Evolutionary conservation across 208 protist genomes (phyloP), one percentile per base, ranked within the genome.

Genomic region (Acanthamoeba sp.): DNA sequence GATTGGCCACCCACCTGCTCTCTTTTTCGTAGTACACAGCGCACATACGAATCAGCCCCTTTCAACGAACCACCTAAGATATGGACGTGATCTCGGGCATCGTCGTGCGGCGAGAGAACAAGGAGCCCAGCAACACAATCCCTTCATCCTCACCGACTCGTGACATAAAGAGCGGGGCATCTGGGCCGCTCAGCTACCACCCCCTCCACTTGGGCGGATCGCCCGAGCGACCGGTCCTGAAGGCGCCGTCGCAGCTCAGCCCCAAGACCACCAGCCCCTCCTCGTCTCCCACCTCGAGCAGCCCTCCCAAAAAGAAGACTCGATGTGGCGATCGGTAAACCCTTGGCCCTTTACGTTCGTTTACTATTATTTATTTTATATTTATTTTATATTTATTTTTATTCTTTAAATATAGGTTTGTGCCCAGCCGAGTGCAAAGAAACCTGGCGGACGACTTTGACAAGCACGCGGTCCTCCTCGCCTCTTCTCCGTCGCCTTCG

Each of bases 371-470:
- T n/a, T n/a, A n/a, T n/a, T n/a, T n/a, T n/a, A n/a, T n/a, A n/a
- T n/a, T n/a, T n/a, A n/a, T n/a, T n/a, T n/a, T n/a, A 12, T 50
- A 50, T n/a, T n/a, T n/a, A n/a, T n/a, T n/a, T n/a, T n/a, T n/a
- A n/a, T n/a, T n/a, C n/a, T 50, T 50, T 50, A 50, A 50, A n/a
- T n/a, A n/a, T n/a, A 78, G 69, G 36, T 78, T 78, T 29, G 29
- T 78, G 69, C 69, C 69, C 5, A 78, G 36, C 69, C 29, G 69
- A 24, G 29, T 42, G 69, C 69, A 20, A 2, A 2, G 69, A 1
- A 78, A 78, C 32, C 32, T 78, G 69, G 69, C 69, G n/a, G 69
- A 78, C 2, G 69, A 78, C 34, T 78, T 78, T 78, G 69, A 78
- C 1, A 45, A 45, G 32, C 69, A 78, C 69, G 69, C 69, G 20